Base-by-base conservation (phyloP, 2,329 filamentous ascomycete genomes). In the Furcasterigmium sp. region DNA sequence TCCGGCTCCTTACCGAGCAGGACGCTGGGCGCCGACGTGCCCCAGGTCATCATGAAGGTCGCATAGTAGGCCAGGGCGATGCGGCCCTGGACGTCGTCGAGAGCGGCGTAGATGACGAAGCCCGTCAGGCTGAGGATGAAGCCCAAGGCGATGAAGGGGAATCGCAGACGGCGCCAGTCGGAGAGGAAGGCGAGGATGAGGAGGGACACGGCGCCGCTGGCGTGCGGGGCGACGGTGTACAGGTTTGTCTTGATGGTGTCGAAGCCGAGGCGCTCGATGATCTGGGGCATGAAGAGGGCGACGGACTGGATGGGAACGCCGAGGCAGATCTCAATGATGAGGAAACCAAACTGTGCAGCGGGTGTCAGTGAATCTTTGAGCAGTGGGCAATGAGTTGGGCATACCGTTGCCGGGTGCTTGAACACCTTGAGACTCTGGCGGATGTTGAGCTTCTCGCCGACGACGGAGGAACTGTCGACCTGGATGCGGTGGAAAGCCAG, bases 61-160 rank as follows among this genome's bases (percentile, higher is more conserved):
- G 49, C 45, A 38, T 56, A 55, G 43, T 55, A 55, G 15, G 52
- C 52, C 18, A 53, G 50, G 19, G 46, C 43, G n/a, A 84, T 59
- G 30, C 84, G 68, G 4, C 67, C 54, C 29, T 77, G 60, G 14
- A 88, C 79, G 51, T 54, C 42, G 51, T 54, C 42, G 15, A 55
- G 45, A 3, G 45, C 44, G 14, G 75, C 85, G 60, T 95, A 95
- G 13, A 93, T 80, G 44, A 95, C 77, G 3, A 76, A 73, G 18
- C 91, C 91, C 23, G 94, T 87, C 34, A 93, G 67, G 56, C 84
- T 85, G 66, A 95, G 95, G n/a, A 94, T 75, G 46, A 95, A 44
- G 25, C 42, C 46, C 18, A 52, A 46, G 11, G 48, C 46, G 15
- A 53, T 48, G 29, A 50, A 51, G 13, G 50, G 41, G 9, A 50